A percentile compares a stretch with the other conserved stretches of the same genome.
These are phyloP conservation scores for Penicillium paradoxum DNA, from an alignment of 495 filamentous ascomycete genomes.

Conservation along the genomic window DNA sequence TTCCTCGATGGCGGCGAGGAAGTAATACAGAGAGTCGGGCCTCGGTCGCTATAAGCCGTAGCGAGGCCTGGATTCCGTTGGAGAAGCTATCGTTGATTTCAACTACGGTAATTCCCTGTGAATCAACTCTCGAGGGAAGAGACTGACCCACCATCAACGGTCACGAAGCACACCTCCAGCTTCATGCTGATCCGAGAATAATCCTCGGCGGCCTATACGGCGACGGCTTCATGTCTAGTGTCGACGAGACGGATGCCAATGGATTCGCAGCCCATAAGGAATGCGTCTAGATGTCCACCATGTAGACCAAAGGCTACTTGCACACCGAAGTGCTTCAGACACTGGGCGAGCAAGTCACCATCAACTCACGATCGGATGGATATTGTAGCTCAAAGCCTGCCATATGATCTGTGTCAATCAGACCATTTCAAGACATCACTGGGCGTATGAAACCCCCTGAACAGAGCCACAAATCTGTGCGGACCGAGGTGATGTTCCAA, in stretches of 20 bases:
- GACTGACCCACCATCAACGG: constrained; percentile 27
- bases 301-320: constrained; percentile 29
- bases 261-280: constrained; percentile 28
- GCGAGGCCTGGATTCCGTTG: constrained; percentile 28
- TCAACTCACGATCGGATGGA: constrained; percentile 21
- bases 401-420: constrained; percentile 27
- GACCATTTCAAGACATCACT: too few relatives aligned
- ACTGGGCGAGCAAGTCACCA: constrained; percentile 28
- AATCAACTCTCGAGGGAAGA: not conserved
- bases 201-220: constrained; percentile 27
- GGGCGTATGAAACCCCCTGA: too few relatives aligned
- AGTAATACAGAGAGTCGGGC: constrained; percentile 27
- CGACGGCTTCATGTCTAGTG: constrained; percentile 29
- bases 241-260: constrained; percentile 25
- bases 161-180: constrained; percentile 28
- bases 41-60: constrained; percentile 24
- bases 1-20: constrained; percentile 26
- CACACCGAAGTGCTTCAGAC: constrained; percentile 23
- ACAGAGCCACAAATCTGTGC: too few relatives aligned
- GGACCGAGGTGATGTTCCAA: too few relatives aligned
- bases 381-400: constrained; percentile 20
- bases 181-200: constrained; percentile 22
- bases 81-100: constrained; percentile 17
- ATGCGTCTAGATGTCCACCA: constrained; percentile 30
- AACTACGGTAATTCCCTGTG: not conserved